Percentiles rank a stretch among this genome's conserved stretches.
These are phyloP conservation scores for Butyriboletus appendiculatus DNA, from an alignment of 1,284 basidiomycete genomes.

Conservation along the genomic window DNA sequence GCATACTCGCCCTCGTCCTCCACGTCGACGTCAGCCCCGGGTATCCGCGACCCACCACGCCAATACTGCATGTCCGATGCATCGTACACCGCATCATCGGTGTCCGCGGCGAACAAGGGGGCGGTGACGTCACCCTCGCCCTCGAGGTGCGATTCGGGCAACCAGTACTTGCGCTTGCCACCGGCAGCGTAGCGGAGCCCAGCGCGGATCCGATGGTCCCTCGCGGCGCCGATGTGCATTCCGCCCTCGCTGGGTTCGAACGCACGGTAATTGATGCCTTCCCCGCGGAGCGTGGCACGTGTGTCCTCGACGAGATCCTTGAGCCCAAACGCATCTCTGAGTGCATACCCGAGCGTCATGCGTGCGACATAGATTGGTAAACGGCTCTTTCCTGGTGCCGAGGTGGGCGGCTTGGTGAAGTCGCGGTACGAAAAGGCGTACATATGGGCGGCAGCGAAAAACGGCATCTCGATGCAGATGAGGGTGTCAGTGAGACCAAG, in stretches of 20 bases:
- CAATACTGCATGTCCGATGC: constrained; percentile 53
- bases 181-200: constrained; percentile 90
- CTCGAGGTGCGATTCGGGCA: constrained; percentile 55
- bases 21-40: constrained; percentile 28
- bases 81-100: constrained; percentile 65
- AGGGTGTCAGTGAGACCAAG: constrained; percentile 88
- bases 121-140: constrained; percentile 64
- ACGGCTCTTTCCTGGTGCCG: constrained; percentile 6
- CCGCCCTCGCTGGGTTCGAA: constrained; percentile 95
- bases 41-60: constrained; percentile 8
- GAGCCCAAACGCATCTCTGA: constrained; percentile 85
- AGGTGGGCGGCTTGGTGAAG: constrained; percentile 67
- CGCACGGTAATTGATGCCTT: constrained; percentile 92
- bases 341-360: constrained; percentile 84
- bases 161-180: constrained; percentile 89
- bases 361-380: constrained; percentile 66
- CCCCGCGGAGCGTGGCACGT: constrained; percentile 81
- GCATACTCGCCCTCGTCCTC: constrained; percentile 49
- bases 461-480: constrained; percentile 96
- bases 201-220: constrained; percentile 82
- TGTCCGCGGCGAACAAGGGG: constrained; percentile 72
- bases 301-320: constrained; percentile 90
- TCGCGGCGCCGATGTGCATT: constrained; percentile 84
- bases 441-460: constrained; percentile 93
- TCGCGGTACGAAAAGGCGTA: constrained; percentile 87